A percentile compares a stretch with the other conserved stretches of the same genome.
These are phyloP conservation scores for Pseudogymnoascus sp. DNA, from an alignment of 2,329 filamentous ascomycete species.

Conservation along the genomic window DNA sequence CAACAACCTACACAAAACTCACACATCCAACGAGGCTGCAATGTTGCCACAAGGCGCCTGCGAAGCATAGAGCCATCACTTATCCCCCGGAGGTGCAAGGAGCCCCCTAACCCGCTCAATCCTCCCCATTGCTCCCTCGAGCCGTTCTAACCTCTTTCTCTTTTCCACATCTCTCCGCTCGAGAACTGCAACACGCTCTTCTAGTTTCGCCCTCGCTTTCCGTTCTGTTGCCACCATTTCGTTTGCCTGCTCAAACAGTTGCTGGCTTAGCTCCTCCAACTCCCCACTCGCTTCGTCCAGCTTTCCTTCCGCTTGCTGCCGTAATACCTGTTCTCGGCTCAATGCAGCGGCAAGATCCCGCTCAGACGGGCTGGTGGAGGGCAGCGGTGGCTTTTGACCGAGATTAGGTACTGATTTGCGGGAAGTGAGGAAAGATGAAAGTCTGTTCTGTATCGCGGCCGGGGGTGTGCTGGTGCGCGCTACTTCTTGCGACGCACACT, in stretches of 20 bases:
- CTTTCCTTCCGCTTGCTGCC: conserved; percentile 60
- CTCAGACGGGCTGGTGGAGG: conserved; percentile 21
- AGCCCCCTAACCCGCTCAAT: conserved; percentile 63
- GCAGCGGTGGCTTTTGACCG: conserved; percentile 16
- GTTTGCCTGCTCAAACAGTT: conserved; percentile 75
- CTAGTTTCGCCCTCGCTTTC: conserved; percentile 59
- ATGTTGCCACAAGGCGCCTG: not conserved
- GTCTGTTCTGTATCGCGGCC: conserved; percentile 21
- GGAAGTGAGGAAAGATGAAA: conserved; percentile 40
- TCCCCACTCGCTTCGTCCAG: conserved; percentile 60
- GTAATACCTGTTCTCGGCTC: conserved; percentile 56
- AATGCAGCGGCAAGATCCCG: conserved; percentile 54
- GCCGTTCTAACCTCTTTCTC: conserved; percentile 54
- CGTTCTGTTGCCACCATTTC: conserved; percentile 78
- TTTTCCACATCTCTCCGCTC: conserved; percentile 66
- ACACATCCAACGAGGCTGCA: not conserved
- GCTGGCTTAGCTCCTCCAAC: conserved; percentile 69
- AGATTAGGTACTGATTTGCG: conserved; percentile 39
- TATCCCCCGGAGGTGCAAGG: conserved; percentile 28
- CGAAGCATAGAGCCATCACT: not conserved
- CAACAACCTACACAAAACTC: not conserved
- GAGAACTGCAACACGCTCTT: conserved; percentile 60
- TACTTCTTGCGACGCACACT: conserved; percentile 33
- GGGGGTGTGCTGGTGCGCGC: conserved; percentile 29
- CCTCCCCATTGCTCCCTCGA: conserved; percentile 62